These are phyloP conservation scores for Cenchrus purpureus DNA, from an alignment of 176 grass and related monocot genomes.

Conservation along the genomic window DNA sequence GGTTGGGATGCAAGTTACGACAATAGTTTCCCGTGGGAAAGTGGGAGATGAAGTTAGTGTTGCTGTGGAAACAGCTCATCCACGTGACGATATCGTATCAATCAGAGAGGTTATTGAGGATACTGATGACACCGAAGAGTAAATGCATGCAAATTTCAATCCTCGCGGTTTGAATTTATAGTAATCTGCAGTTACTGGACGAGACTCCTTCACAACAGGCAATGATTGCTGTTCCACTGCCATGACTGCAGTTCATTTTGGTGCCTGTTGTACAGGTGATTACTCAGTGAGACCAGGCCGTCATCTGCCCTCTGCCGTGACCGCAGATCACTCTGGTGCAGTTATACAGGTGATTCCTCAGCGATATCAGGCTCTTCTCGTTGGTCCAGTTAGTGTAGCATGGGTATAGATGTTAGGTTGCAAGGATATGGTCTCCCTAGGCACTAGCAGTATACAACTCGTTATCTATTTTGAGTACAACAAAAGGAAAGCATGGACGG, in stretches of 20 bases:
- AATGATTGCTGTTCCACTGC: conserved; percentile 1
- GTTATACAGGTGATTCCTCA: background rate
- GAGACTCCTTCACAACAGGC: background rate
- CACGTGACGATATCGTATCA: conserved; percentile 73
- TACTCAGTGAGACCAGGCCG: background rate
- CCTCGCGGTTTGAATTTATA: background rate
- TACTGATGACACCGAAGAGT: conserved; percentile 58
- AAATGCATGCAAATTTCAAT: conserved; percentile 14
- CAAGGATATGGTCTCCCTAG: conserved; percentile 8
- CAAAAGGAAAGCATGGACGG: background rate
- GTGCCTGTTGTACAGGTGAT: background rate
- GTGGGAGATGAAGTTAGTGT: conserved; percentile 69
- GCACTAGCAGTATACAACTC: background rate
- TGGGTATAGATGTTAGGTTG: conserved; percentile 4
- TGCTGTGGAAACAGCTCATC: conserved; percentile 66
- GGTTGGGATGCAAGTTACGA: conserved; percentile 81
- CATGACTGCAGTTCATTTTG: conserved; percentile 22
- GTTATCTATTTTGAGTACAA: background rate
- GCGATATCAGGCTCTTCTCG: background rate
- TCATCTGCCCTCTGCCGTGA: no score
- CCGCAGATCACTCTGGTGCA: no score
- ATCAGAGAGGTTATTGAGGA: conserved; percentile 73
- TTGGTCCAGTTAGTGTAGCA: background rate
- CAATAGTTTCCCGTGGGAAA: conserved; percentile 57
- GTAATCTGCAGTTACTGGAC: background rate